A percentile compares a stretch with the other conserved stretches of the same genome.
Evolutionary conservation across 2,329 filamentous ascomycete species (phyloP).

Genomic region (Xylariaceae sp.): DNA sequence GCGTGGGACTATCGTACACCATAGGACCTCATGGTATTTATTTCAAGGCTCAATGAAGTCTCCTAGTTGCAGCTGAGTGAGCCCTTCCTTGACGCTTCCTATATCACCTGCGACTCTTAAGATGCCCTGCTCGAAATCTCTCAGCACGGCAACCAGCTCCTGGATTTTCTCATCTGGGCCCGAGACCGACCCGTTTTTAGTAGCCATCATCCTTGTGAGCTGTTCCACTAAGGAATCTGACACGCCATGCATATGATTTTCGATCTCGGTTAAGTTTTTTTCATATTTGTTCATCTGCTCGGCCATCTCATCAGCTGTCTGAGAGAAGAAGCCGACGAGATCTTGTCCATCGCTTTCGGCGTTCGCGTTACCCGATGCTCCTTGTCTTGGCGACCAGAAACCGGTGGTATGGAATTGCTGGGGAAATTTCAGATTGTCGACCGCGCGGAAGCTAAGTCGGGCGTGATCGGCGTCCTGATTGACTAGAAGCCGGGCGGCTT

Average conservation of each 20-base stretch:
- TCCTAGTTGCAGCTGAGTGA: conserved; percentile 55
- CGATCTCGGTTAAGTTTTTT: conserved; percentile 59
- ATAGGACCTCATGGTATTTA: conserved; percentile 22
- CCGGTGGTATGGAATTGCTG: conserved; percentile 47
- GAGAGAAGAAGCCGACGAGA: conserved; percentile 61
- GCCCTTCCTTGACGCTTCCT: conserved; percentile 55
- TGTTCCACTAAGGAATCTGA: conserved; percentile 57
- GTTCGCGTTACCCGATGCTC: conserved; percentile 40
- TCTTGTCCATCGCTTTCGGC: conserved; percentile 51
- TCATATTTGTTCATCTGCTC: conserved; percentile 55
- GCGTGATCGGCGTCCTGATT: conserved; percentile 40
- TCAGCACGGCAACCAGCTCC: conserved; percentile 55
- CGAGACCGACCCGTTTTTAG: conserved; percentile 34
- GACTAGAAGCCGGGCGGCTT: conserved; percentile 39
- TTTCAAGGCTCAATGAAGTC: conserved; percentile 37
- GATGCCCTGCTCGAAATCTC: conserved; percentile 63
- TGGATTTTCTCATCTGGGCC: conserved; percentile 43
- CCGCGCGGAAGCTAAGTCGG: conserved; percentile 41
- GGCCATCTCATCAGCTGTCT: conserved; percentile 58
- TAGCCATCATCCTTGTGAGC: conserved; percentile 50
- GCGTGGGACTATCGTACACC: conserved; percentile 26
- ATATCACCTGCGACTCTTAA: conserved; percentile 59
- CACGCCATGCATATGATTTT: conserved; percentile 61
- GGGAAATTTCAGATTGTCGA: conserved; percentile 45
- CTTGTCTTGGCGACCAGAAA: conserved; percentile 38